Evolutionary conservation across 1,139 yeast genomes (phyloP).

Genomic region (Pichia terricola): DNA sequence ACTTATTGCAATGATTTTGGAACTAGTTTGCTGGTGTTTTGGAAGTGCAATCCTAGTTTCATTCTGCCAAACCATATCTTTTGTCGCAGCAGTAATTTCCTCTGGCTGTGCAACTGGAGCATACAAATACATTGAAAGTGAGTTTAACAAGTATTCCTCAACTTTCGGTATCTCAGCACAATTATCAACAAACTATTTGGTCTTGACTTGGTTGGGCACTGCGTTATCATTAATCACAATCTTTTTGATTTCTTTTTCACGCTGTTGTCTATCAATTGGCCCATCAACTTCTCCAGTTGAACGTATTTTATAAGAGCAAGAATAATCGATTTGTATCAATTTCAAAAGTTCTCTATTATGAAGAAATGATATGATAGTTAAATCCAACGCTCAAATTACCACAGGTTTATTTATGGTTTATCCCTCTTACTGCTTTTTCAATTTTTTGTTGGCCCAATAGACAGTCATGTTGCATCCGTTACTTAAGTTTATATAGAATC

Average conservation of each 20-base stretch:
- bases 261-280: slow-evolving; percentile 8
- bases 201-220: slow-evolving; percentile 37
- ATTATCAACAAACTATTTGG: slow-evolving; percentile 24
- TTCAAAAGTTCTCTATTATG: too few relatives aligned
- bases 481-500: too few relatives aligned
- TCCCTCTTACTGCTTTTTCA: too few relatives aligned
- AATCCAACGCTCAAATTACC: too few relatives aligned
- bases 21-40: slow-evolving; percentile 20
- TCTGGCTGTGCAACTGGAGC: slow-evolving; percentile 40
- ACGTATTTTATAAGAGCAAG: background rate
- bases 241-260: slow-evolving; percentile 29
- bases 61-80: slow-evolving; percentile 23
- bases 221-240: slow-evolving; percentile 30
- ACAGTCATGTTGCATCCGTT: too few relatives aligned
- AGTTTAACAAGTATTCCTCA: slow-evolving; percentile 28
- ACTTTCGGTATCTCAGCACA: slow-evolving; percentile 32
- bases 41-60: slow-evolving; percentile 28
- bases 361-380: too few relatives aligned
- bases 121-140: slow-evolving; percentile 27
- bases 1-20: slow-evolving; percentile 33
- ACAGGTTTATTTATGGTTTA: too few relatives aligned
- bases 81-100: slow-evolving; percentile 26
- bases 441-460: too few relatives aligned
- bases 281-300: slow-evolving; percentile 3
- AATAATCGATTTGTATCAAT: too few relatives aligned